A percentile compares a stretch with the other conserved stretches of the same genome.
These are phyloP conservation scores for Verticillium nonalfalfae DNA, from an alignment of 2,329 filamentous ascomycete genomes.

Conservation along the genomic window DNA sequence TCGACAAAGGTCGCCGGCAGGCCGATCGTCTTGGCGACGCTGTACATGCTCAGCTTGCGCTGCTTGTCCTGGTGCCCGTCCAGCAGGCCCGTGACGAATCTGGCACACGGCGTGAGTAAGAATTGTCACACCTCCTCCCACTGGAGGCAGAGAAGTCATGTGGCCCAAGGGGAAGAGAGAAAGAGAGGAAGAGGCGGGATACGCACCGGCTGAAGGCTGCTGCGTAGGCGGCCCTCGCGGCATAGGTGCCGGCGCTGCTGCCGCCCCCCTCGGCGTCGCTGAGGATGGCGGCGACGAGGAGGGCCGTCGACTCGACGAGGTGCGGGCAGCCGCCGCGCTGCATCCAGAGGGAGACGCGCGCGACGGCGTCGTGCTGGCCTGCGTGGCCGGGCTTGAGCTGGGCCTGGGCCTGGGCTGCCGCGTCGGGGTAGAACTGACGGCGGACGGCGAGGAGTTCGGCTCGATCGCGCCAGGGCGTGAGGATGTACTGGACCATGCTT, in stretches of 20 bases:
- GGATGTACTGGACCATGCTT: constrained; percentile 62
- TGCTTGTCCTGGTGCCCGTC: constrained; percentile 66
- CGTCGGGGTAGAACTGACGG: constrained; percentile 52
- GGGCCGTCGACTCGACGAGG: constrained; percentile 71
- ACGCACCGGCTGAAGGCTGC: constrained; percentile 67
- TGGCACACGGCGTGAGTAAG: constrained; percentile 19
- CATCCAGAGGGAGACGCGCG: constrained; percentile 61
- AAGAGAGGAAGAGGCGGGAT: background rate
- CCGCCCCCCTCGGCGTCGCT: constrained; percentile 45
- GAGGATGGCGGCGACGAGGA: constrained; percentile 63
- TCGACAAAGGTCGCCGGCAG: constrained; percentile 79
- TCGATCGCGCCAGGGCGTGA: constrained; percentile 66
- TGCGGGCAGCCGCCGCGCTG: constrained; percentile 70
- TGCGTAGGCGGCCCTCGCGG: constrained; percentile 63
- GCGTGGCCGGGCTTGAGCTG: constrained; percentile 4
- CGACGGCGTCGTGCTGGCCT: constrained; percentile 42
- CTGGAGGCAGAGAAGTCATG: background rate
- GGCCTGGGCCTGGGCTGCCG: constrained; percentile 1
- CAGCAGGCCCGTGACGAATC: constrained; percentile 75
- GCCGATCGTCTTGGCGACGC: constrained; percentile 60
- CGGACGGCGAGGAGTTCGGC: constrained; percentile 61
- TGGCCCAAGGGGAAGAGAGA: background rate
- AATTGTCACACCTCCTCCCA: too few relatives aligned
- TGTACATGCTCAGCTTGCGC: constrained; percentile 67
- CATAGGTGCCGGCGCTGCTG: constrained; percentile 44